Percentiles rank a stretch among this genome's conserved stretches.
phyloP scores from a whole-genome alignment of 2,329 filamentous ascomycete genomes.

The Beauveria pseudobassiana region DNA sequence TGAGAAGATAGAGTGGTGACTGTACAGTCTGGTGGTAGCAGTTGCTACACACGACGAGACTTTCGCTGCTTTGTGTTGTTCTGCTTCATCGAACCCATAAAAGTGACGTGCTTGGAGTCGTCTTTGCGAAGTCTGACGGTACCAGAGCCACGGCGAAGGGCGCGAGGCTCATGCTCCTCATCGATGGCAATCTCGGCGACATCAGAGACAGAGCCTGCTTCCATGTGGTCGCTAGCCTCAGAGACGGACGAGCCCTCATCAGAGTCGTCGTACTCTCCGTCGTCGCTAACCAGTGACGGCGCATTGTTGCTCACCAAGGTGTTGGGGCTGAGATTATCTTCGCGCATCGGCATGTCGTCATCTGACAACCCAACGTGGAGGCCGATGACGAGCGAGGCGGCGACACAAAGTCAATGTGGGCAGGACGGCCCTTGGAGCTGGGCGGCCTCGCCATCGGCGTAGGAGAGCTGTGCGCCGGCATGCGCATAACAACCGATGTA shows the following conservation, averaged over 20 bases:
- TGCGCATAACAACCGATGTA: constrained; percentile 42
- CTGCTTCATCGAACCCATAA: constrained; percentile 42
- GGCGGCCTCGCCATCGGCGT: constrained; percentile 34
- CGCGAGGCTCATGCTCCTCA: constrained; percentile 43
- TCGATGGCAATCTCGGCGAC: constrained; percentile 56
- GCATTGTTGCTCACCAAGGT: constrained; percentile 67
- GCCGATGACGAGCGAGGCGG: constrained; percentile 20
- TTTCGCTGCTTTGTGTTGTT: constrained; percentile 28
- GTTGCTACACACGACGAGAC: constrained; percentile 20
- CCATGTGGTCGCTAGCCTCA: constrained; percentile 48
- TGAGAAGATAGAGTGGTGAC: constrained; percentile 12
- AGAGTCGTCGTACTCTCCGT: constrained; percentile 70
- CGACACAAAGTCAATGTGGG: constrained; percentile 33
- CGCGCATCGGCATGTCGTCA: constrained; percentile 46
- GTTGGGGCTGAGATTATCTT: constrained; percentile 60
- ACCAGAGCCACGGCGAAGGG: constrained; percentile 36
- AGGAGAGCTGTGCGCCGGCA: constrained; percentile 53
- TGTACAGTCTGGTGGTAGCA: constrained; percentile 2
- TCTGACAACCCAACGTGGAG: constrained; percentile 24
- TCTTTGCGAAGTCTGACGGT: constrained; percentile 46
- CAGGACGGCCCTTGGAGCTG: constrained; percentile 49
- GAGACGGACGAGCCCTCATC: constrained; percentile 56
- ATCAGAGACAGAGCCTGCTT: constrained; percentile 52
- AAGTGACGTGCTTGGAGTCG: constrained; percentile 47
- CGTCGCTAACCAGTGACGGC: constrained; percentile 72